phyloP scores from a whole-genome alignment of 352 stramenopile genomes.

The Globisporangium solare region DNA sequence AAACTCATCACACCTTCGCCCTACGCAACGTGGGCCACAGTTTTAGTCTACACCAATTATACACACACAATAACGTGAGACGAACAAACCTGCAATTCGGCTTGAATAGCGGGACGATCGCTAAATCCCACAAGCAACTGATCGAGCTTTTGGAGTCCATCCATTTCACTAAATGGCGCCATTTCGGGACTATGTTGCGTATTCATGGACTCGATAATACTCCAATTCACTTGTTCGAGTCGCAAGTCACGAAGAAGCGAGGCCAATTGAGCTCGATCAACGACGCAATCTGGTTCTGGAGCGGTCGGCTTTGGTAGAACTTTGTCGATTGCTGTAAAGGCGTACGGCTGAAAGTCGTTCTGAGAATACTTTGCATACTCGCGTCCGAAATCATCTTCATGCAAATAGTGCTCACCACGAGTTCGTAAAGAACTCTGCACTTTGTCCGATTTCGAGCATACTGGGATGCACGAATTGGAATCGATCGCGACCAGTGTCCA shows the following conservation, averaged over 20 bases:
- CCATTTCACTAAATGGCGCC: conserved; percentile 38
- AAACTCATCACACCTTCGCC: conserved; percentile 63
- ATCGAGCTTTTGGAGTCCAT: conserved; percentile 44
- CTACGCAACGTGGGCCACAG: background rate
- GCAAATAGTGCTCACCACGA: conserved; percentile 21
- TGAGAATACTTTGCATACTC: conserved; percentile 27
- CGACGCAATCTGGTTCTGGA: background rate
- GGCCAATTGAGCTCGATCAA: background rate
- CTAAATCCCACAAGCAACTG: conserved; percentile 34
- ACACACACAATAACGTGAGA: background rate
- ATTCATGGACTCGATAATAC: conserved; percentile 37
- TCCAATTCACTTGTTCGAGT: conserved; percentile 49
- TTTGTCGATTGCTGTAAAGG: conserved; percentile 23
- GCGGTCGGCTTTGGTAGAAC: background rate
- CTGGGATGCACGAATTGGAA: conserved; percentile 42
- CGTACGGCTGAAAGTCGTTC: conserved; percentile 19
- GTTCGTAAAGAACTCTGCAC: conserved; percentile 33
- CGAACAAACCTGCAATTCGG: conserved; percentile 40
- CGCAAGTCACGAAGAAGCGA: conserved; percentile 24
- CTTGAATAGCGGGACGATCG: conserved; percentile 54
- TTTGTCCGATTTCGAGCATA: conserved; percentile 34
- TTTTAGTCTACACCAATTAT: background rate
- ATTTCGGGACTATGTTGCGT: conserved; percentile 34
- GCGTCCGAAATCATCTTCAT: conserved; percentile 34
- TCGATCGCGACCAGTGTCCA: conserved; percentile 64